phyloP scores from a whole-genome alignment of 2,329 filamentous ascomycete species.

The Aspergillus texensis region DNA sequence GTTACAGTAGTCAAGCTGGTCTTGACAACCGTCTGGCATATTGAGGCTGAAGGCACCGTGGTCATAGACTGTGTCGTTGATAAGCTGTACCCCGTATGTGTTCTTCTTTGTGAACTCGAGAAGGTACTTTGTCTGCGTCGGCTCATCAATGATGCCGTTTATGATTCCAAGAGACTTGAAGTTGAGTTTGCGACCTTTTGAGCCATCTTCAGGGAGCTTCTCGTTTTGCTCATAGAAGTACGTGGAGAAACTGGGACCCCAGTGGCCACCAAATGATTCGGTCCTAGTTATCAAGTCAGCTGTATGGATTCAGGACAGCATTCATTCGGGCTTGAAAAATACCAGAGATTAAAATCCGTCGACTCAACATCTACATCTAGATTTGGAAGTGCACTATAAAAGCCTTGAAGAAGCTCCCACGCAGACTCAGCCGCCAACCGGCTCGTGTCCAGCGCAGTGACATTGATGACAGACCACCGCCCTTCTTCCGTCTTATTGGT shows the following conservation, averaged over 20 bases:
- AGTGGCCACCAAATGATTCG: conserved; percentile 14
- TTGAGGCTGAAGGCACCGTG: conserved; percentile 59
- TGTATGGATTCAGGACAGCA: background rate
- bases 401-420: conserved; percentile 60
- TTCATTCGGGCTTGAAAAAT: conserved; percentile 57
- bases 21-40: conserved; percentile 63
- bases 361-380: conserved; percentile 53
- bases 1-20: conserved; percentile 69
- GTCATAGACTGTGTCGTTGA: conserved; percentile 62
- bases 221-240: conserved; percentile 62
- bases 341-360: conserved; percentile 61
- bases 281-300: conserved; percentile 16
- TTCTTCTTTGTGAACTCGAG: conserved; percentile 58
- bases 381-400: conserved; percentile 52
- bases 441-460: conserved; percentile 57
- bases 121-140: conserved; percentile 48
- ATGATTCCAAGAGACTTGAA: conserved; percentile 59
- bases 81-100: conserved; percentile 55
- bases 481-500: conserved; percentile 47
- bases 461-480: conserved; percentile 54
- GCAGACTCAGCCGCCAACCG: conserved; percentile 59
- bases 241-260: conserved; percentile 49
- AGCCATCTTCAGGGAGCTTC: conserved; percentile 53
- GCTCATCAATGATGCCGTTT: conserved; percentile 60
- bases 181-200: conserved; percentile 53